A percentile compares a stretch with the other conserved stretches of the same genome.
Conservation (phyloP, 2,329 filamentous ascomycete genomes). For the Hymenotorrendiella dingleyae region DNA sequence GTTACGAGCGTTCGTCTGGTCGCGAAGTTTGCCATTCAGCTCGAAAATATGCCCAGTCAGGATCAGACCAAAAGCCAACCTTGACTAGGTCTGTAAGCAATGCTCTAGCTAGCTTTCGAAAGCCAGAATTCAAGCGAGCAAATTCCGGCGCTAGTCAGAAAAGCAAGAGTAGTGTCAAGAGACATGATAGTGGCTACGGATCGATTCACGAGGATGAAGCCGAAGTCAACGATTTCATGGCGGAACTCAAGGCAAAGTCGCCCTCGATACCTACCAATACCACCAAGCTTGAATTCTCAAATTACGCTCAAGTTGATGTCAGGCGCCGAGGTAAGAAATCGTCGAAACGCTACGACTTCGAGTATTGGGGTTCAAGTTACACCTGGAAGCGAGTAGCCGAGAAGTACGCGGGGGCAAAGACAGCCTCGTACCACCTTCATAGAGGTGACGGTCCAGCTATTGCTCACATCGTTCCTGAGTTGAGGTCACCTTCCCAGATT, state of each 20-base stretch:
- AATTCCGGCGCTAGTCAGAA: conserved; percentile 17
- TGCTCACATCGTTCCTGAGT: conserved; percentile 81
- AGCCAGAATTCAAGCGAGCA: conserved; percentile 42
- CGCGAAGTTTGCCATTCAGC: conserved; percentile 86
- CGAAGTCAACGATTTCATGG: conserved; percentile 24
- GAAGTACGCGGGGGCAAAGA: conserved; percentile 56
- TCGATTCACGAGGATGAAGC: conserved; percentile 37
- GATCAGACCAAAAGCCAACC: conserved; percentile 33
- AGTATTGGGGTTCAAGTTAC: conserved; percentile 88
- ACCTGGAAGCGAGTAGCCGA: conserved; percentile 72
- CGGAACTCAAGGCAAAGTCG: conserved; percentile 22
- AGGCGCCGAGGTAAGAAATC: conserved; percentile 60
- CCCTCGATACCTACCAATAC: conserved; percentile 57
- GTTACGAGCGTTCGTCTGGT: conserved; percentile 89
- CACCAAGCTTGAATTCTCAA: conserved; percentile 90
- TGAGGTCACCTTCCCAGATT: conserved; percentile 63
- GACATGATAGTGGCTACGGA: conserved; percentile 51
- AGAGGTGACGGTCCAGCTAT: conserved; percentile 59
- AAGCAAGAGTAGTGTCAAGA: conserved; percentile 13
- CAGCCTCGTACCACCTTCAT: conserved; percentile 74
- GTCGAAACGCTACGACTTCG: conserved; percentile 78
- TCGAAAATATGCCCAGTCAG: conserved; percentile 58
- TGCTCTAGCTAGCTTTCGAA: conserved; percentile 37
- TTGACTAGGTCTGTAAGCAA: conserved; percentile 53
- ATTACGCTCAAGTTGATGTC: conserved; percentile 89